A percentile compares a stretch with the other conserved stretches of the same genome.
Conservation (phyloP, 2,329 filamentous ascomycete genomes). For the Pleurostoma richardsiae region DNA sequence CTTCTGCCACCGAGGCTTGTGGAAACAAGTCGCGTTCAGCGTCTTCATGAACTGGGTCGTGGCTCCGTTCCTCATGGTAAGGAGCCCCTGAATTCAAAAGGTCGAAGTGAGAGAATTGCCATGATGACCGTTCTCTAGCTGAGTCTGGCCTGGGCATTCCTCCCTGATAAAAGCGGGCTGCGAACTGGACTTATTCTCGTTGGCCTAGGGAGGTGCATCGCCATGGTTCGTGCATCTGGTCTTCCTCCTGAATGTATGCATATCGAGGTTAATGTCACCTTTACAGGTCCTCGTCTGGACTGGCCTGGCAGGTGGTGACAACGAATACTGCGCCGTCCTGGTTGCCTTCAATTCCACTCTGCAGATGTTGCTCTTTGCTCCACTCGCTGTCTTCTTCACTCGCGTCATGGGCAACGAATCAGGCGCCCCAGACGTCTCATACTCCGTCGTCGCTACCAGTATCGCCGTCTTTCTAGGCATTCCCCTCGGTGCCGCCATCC, state of each 20-base stretch:
- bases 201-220: conserved; percentile 79
- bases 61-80: conserved; percentile 76
- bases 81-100: conserved; percentile 3
- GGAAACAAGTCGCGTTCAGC: conserved; percentile 76
- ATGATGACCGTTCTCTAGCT: conserved; percentile 34
- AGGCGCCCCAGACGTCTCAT: conserved; percentile 34
- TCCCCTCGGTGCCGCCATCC: conserved; percentile 70
- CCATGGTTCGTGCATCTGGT: conserved; percentile 58
- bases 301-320: conserved; percentile 63
- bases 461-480: conserved; percentile 85
- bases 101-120: background rate
- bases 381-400: conserved; percentile 65
- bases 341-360: conserved; percentile 72
- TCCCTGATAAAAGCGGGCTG: conserved; percentile 52
- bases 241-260: background rate
- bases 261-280: background rate
- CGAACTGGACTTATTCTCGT: conserved; percentile 73
- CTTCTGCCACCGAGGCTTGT: conserved; percentile 57
- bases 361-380: conserved; percentile 70
- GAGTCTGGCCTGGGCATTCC: conserved; percentile 62
- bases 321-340: conserved; percentile 77
- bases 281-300: conserved; percentile 63
- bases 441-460: conserved; percentile 67
- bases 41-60: conserved; percentile 78
- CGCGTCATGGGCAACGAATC: conserved; percentile 53